Evolutionary conservation across 768 basidiomycete genomes (phyloP).

Genomic region (Erythrobasidium yunnanense): DNA sequence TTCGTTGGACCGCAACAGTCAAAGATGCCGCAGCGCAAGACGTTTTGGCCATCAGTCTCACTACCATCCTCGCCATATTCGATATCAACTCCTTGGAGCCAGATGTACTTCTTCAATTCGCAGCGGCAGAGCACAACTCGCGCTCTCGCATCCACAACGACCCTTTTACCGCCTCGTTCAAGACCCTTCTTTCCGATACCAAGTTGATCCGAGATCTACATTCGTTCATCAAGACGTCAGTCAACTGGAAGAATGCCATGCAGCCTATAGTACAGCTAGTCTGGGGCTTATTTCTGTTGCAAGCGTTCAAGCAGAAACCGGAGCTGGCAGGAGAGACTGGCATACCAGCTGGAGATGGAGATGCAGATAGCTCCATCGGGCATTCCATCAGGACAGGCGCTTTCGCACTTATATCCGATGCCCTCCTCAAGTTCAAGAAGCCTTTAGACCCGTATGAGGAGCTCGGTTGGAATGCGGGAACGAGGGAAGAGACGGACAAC

Average conservation of each 20-base stretch:
- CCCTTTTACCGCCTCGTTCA: conserved; percentile 25
- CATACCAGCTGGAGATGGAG: conserved; percentile 58
- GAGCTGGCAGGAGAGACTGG: conserved; percentile 57
- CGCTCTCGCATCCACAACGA: conserved; percentile 8
- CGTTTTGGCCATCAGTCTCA: conserved; percentile 56
- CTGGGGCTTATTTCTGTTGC: conserved; percentile 76
- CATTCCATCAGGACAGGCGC: conserved; percentile 71
- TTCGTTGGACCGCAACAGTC: conserved; percentile 28
- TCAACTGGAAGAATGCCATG: conserved; percentile 47
- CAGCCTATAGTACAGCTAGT: conserved; percentile 67
- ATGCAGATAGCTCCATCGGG: conserved; percentile 57
- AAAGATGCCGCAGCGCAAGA: neutral
- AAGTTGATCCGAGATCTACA: conserved; percentile 26
- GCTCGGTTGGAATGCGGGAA: conserved; percentile 22
- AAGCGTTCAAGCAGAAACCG: conserved; percentile 58
- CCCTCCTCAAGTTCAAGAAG: conserved; percentile 52
- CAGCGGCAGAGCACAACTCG: conserved; percentile 45
- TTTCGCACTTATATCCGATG: conserved; percentile 59
- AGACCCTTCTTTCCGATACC: conserved; percentile 27
- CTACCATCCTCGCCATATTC: conserved; percentile 55
- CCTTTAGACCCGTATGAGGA: conserved; percentile 45
- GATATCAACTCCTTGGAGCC: conserved; percentile 46
- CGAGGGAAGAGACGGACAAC: conserved; percentile 4
- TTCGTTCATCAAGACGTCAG: conserved; percentile 21
- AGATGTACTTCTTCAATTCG: conserved; percentile 39